Base-by-base conservation (phyloP, 1,284 basidiomycete genomes). In the Ceratorhiza oryzae-sativae region DNA sequence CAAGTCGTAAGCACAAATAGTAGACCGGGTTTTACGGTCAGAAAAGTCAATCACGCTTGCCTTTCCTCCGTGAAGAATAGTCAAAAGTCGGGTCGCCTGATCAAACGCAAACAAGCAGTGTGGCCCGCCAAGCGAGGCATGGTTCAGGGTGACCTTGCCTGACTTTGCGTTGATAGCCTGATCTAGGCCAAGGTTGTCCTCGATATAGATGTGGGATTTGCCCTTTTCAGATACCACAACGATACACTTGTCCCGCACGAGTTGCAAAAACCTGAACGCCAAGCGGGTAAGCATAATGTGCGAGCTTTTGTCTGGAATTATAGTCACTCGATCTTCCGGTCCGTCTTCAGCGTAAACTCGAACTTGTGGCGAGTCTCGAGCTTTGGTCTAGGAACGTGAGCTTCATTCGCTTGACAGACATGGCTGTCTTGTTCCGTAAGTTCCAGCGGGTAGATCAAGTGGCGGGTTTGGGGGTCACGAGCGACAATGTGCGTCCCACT, bases 401-500 rank as follows among this genome's bases (percentile, higher is more conserved):
- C 20, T 25, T 68, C 67, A 27, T 73, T 48, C 13, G 60, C 46
- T 32, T 58, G 72, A 39, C 72, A 51, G 9, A 48, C 13, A 25
- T 65, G 60, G 27, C 53, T 74, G 23, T 74, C 73, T 23, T 71
- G 30, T 34, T 74, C 72, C 18, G 73, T 68, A 30, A 71, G 23
- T 32, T 74, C 67, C 1, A 74, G 65, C 1, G 73, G 56, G 36
- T 62, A 74, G 5, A 73, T 45, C 2, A 39, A 48, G 48, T 62
- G 45, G 23, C 71, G 55, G 27, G 46, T 39, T 27, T 61, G 70
- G 39, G 70, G 56, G 10, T 23, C 42, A 0, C 36, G 34, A 51
- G 41, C 20, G 20, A 27, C 23, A n/a, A 58, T 39, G n/a, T 58
- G 70, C 18, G 32, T 30, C 32, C 58, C 56, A 27, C 62, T 65